Percentiles rank a stretch among this genome's conserved stretches.
These are phyloP conservation scores for Yamadazyma akitaensis DNA, from an alignment of 805 yeast genomes.

Conservation along the genomic window DNA sequence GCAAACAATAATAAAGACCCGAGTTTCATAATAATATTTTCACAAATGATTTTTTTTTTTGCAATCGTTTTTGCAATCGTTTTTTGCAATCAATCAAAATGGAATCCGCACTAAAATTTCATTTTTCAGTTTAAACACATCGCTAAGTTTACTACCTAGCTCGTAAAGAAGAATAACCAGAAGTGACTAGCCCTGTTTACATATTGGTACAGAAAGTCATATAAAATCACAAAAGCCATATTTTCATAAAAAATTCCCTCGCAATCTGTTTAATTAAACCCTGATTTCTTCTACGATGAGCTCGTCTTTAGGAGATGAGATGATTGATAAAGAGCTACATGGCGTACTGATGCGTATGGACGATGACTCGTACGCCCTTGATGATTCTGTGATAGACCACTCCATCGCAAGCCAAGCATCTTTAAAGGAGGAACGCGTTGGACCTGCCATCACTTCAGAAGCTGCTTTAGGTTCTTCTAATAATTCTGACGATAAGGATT, in stretches of 20 bases:
- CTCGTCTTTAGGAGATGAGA: slow-evolving; percentile 20
- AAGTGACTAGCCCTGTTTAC: neutral
- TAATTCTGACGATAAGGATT: slow-evolving; percentile 12
- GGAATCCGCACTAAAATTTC: slow-evolving; percentile 5
- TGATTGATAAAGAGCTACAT: slow-evolving; percentile 9
- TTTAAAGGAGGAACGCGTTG: neutral
- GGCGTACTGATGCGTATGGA: neutral
- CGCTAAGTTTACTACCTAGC: neutral
- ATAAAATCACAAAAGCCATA: neutral
- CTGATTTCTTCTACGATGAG: slow-evolving; percentile 9
- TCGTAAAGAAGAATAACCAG: neutral
- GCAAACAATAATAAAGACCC: neutral
- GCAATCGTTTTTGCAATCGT: slow-evolving; percentile 2
- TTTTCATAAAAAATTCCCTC: neutral
- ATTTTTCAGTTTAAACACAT: slow-evolving; percentile 5
- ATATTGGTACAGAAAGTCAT: neutral
- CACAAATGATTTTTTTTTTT: neutral
- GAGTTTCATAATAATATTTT: neutral
- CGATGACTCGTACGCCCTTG: neutral
- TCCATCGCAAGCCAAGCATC: neutral
- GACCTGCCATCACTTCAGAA: slow-evolving; percentile 11
- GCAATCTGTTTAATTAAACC: neutral
- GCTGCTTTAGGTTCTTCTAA: slow-evolving; percentile 10
- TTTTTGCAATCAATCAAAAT: slow-evolving; percentile 4
- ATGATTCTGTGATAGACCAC: neutral